Percentiles rank a stretch among this genome's conserved stretches.
phyloP scores from a whole-genome alignment of 805 yeast genomes.

The Saccharomycopsis microspora region DNA sequence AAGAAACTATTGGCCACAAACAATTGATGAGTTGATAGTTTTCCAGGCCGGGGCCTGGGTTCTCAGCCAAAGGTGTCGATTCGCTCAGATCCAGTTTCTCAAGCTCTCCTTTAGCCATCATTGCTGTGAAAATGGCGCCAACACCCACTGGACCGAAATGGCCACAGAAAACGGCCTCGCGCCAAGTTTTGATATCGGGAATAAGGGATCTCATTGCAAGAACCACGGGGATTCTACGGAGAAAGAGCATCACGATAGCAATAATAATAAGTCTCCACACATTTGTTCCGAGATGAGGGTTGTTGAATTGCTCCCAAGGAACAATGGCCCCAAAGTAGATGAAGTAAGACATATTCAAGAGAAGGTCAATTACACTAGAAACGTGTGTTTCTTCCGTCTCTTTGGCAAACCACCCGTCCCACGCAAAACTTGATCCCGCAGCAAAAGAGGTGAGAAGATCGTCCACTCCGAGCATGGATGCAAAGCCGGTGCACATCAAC shows the following conservation, averaged over 20 bases:
- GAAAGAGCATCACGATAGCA: slow-evolving; percentile 60
- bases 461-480: slow-evolving; percentile 79
- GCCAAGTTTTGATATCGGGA: slow-evolving; percentile 84
- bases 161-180: slow-evolving; percentile 89
- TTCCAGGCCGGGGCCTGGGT: slow-evolving; percentile 36
- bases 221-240: slow-evolving; percentile 79
- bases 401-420: slow-evolving; percentile 85
- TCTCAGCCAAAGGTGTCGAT: slow-evolving; percentile 42
- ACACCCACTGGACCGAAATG: slow-evolving; percentile 97
- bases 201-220: slow-evolving; percentile 62
- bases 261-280: slow-evolving; percentile 74
- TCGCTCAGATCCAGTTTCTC: slow-evolving; percentile 40
- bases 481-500: slow-evolving; percentile 78
- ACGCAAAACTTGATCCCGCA: slow-evolving; percentile 87
- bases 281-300: slow-evolving; percentile 45
- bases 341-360: slow-evolving; percentile 76
- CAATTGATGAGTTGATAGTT: slow-evolving; percentile 49
- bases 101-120: slow-evolving; percentile 62
- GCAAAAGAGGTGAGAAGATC: slow-evolving; percentile 83
- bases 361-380: slow-evolving; percentile 79
- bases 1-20: slow-evolving; percentile 79
- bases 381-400: slow-evolving; percentile 80
- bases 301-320: slow-evolving; percentile 78
- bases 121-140: slow-evolving; percentile 80
- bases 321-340: slow-evolving; percentile 84